These are phyloP conservation scores for Cnidoscolus chayamansa DNA, from an alignment of 441 rosid species.

Conservation along the genomic window DNA sequence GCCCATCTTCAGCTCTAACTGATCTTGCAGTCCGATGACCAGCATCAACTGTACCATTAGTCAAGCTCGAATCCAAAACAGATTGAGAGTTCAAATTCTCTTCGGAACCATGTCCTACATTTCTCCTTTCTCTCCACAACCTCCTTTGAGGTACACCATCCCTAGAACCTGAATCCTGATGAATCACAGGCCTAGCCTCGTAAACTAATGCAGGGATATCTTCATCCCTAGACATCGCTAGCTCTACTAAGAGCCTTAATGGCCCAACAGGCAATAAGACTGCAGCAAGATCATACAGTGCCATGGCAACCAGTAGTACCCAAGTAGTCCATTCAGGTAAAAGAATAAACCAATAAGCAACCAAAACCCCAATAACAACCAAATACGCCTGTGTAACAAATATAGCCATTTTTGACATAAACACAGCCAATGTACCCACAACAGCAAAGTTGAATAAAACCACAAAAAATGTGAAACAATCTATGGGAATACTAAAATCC, in stretches of 20 bases:
- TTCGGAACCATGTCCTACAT: constrained; percentile 24
- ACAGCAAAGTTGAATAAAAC: constrained; percentile 66
- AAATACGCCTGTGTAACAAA: constrained; percentile 73
- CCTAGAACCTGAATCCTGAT: constrained; percentile 33
- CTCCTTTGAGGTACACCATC: constrained; percentile 46
- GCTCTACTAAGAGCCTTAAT: constrained; percentile 77
- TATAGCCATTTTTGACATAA: constrained; percentile 75
- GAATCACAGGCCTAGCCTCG: constrained; percentile 72
- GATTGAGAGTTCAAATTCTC: constrained; percentile 22
- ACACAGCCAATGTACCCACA: constrained; percentile 84
- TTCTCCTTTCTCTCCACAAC: constrained; percentile 65
- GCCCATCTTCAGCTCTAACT: constrained; percentile 42
- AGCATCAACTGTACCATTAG: constrained; percentile 15
- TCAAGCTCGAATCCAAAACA: constrained; percentile 21
- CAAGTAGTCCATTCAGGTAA: constrained; percentile 96
- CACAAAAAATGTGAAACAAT: constrained; percentile 54
- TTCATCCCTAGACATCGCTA: constrained; percentile 94
- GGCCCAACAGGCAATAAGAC: constrained; percentile 92
- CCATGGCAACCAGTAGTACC: constrained; percentile 70
- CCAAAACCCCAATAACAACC: constrained; percentile 75
- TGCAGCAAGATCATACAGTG: constrained; percentile 87
- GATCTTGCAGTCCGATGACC: constrained; percentile 26
- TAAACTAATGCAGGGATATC: constrained; percentile 91
- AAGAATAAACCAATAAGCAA: constrained; percentile 88
- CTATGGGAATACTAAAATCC: constrained; percentile 55